Conservation (phyloP, 1,139 yeast species). For the Yamadazyma dushanensis region DNA sequence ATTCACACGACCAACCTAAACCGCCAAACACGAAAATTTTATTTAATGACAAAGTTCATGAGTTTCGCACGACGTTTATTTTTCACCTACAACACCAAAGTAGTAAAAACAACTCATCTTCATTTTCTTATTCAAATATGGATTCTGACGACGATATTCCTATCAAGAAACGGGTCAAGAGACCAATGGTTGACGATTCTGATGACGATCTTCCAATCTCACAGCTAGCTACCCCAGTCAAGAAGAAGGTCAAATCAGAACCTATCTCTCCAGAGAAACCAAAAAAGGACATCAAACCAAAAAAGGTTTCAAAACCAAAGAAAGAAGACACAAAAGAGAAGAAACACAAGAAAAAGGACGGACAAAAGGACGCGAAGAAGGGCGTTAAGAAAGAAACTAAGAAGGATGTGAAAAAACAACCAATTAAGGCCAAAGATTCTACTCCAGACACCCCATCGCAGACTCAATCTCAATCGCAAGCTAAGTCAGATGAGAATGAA, state of each 20-base stretch:
- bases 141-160: slow-evolving; percentile 19
- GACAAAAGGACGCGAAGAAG: slow-evolving; percentile 1
- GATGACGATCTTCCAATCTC: slow-evolving; percentile 20
- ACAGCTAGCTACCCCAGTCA: slow-evolving; percentile 7
- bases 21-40: too few species aligned
- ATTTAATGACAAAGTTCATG: slow-evolving; percentile 6
- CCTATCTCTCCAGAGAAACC: slow-evolving; percentile 3
- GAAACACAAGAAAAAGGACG: slow-evolving; percentile 3
- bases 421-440: slow-evolving; percentile 1
- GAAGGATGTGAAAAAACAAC: slow-evolving; percentile 1
- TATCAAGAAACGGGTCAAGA: slow-evolving; percentile 14
- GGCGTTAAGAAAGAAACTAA: slow-evolving; percentile 4
- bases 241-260: slow-evolving; percentile 6
- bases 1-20: too few species aligned
- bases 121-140: neutral
- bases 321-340: slow-evolving; percentile 10
- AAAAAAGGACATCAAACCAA: slow-evolving; percentile 1
- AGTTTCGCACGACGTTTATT: slow-evolving; percentile 10
- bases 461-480: slow-evolving; percentile 2
- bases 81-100: too few species aligned
- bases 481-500: slow-evolving; percentile 25
- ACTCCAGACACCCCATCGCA: slow-evolving; percentile 1
- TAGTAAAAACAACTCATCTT: neutral
- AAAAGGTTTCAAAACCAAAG: slow-evolving; percentile 4
- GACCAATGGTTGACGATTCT: slow-evolving; percentile 9